These are phyloP conservation scores for Auriscalpium vulgare DNA, from an alignment of 768 basidiomycete genomes.

Conservation along the genomic window DNA sequence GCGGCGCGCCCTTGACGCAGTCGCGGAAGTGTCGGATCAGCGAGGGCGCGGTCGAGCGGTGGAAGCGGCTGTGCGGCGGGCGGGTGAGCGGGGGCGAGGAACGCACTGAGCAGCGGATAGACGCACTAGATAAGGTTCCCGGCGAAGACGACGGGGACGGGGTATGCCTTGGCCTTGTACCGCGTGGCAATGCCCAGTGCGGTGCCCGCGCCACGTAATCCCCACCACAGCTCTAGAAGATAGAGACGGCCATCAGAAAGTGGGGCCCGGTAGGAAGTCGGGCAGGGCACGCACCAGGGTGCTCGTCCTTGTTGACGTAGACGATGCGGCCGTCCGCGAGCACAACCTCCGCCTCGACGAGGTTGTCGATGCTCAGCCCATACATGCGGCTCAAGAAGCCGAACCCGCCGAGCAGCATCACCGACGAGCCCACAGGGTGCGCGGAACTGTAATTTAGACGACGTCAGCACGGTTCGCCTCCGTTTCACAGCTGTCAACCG, in stretches of 20 bases:
- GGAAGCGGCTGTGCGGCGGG: slow-evolving; percentile 58
- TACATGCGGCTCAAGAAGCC: slow-evolving; percentile 79
- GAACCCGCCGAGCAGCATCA: slow-evolving; percentile 83
- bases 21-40: slow-evolving; percentile 90
- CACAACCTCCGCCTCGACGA: slow-evolving; percentile 90
- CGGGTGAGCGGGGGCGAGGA: not conserved
- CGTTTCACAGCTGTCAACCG: no score
- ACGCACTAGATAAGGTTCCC: slow-evolving; percentile 89
- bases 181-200: slow-evolving; percentile 79
- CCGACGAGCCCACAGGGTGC: slow-evolving; percentile 71
- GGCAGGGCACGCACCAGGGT: slow-evolving; percentile 43
- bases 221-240: slow-evolving; percentile 77
- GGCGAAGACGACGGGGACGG: slow-evolving; percentile 85
- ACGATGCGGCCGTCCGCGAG: slow-evolving; percentile 85
- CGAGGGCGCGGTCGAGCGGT: slow-evolving; percentile 77
- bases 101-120: not conserved
- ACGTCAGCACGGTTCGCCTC: not conserved
- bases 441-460: slow-evolving; percentile 45
- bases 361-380: slow-evolving; percentile 82
- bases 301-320: slow-evolving; percentile 61
- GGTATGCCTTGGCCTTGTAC: slow-evolving; percentile 86
- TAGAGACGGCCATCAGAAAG: not conserved
- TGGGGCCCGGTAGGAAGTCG: not conserved
- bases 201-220: slow-evolving; percentile 75
- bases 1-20: slow-evolving; percentile 82